A percentile compares a stretch with the other conserved stretches of the same genome.
Evolutionary conservation across 192 early-diverging fungal genomes (phyloP).

Genomic region (Coemansia sp.): DNA sequence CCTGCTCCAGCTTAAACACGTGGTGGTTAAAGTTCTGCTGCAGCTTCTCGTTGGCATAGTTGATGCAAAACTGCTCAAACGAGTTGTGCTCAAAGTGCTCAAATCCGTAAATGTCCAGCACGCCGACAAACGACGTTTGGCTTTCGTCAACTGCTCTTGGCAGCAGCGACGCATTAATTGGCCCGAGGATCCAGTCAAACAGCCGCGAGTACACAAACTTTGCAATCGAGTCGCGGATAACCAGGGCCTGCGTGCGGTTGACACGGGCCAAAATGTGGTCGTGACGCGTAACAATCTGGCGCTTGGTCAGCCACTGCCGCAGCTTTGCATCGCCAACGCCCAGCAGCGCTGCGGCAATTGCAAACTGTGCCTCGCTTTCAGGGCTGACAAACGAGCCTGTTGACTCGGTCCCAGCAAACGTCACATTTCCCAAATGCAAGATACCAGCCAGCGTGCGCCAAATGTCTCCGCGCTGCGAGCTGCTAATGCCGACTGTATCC

Average conservation of each 20-base stretch:
- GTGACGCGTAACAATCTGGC: conserved; percentile 78
- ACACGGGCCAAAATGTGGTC: conserved; percentile 77
- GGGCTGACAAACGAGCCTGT: conserved; percentile 67
- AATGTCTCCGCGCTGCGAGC: conserved; percentile 73
- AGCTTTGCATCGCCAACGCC: conserved; percentile 73
- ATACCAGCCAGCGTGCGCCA: conserved; percentile 86
- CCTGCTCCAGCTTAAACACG: conserved; percentile 68
- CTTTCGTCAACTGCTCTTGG: conserved; percentile 56
- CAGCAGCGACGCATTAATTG: conserved; percentile 72
- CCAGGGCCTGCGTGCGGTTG: conserved; percentile 66
- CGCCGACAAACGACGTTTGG: conserved; percentile 74
- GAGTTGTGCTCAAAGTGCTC: conserved; percentile 60
- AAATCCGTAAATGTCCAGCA: conserved; percentile 87
- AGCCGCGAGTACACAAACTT: conserved; percentile 76
- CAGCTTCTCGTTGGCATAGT: conserved; percentile 88
- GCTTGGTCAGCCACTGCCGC: conserved; percentile 80
- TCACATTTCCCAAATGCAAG: conserved; percentile 85
- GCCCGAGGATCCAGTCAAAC: conserved; percentile 80
- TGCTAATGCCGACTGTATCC: conserved; percentile 81
- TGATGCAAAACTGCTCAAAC: conserved; percentile 75
- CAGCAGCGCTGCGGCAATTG: conserved; percentile 75
- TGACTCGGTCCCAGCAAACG: conserved; percentile 60
- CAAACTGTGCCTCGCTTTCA: conserved; percentile 65
- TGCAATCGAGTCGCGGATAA: conserved; percentile 71
- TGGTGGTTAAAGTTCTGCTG: conserved; percentile 72